These are phyloP conservation scores for Beauveria asiatica DNA, from an alignment of 2,329 filamentous ascomycete genomes.

Conservation along the genomic window DNA sequence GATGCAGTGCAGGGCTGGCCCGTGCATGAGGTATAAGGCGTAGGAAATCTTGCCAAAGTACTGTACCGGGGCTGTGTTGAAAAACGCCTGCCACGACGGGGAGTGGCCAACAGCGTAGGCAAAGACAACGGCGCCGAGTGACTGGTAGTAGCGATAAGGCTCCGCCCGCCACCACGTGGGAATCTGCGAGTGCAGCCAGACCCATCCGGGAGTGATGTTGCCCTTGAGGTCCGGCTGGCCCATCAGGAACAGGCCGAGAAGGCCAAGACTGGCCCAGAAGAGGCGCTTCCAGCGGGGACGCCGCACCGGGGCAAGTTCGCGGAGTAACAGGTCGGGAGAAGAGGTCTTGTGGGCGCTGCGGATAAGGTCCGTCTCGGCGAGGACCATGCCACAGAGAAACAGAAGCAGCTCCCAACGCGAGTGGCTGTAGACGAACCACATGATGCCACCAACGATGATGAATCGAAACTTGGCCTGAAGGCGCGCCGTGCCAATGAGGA, in stretches of 20 bases:
- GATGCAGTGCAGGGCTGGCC: constrained; percentile 43
- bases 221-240: constrained; percentile 28
- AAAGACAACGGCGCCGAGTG: constrained; percentile 43
- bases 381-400: constrained; percentile 44
- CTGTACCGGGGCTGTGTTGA: constrained; percentile 41
- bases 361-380: constrained; percentile 47
- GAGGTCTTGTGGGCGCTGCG: constrained; percentile 33
- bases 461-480: constrained; percentile 35
- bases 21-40: constrained; percentile 53
- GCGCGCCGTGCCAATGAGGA: constrained; percentile 40
- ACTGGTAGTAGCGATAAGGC: constrained; percentile 49
- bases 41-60: constrained; percentile 55
- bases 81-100: constrained; percentile 38
- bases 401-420: constrained; percentile 47
- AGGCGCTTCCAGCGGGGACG: constrained; percentile 12
- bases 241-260: constrained; percentile 44
- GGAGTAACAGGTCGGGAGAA: constrained; percentile 15
- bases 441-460: constrained; percentile 31
- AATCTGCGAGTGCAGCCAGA: constrained; percentile 37
- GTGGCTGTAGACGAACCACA: constrained; percentile 37
- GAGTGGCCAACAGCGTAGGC: constrained; percentile 41
- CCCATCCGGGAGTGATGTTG: constrained; percentile 45
- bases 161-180: constrained; percentile 40
- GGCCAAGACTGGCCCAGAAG: constrained; percentile 34
- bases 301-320: constrained; percentile 13